These are phyloP conservation scores for Coemansia asiatica DNA, from an alignment of 192 early-diverging fungal species.

Conservation along the genomic window DNA sequence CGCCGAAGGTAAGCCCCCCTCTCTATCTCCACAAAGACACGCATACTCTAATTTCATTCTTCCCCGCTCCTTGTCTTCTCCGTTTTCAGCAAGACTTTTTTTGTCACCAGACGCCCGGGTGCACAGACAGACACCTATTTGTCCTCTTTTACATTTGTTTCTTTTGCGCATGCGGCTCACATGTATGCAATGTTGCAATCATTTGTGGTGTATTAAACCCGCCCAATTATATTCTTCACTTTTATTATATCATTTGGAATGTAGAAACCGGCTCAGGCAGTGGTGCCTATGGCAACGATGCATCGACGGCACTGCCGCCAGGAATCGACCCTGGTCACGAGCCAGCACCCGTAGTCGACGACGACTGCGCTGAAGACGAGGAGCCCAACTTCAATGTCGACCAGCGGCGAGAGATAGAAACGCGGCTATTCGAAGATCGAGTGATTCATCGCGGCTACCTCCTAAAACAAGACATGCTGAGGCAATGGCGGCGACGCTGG, in stretches of 20 bases:
- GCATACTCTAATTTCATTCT: too few species aligned
- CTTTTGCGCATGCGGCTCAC: too few species aligned
- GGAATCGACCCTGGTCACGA: conserved; percentile 37
- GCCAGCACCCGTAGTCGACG: conserved; percentile 24
- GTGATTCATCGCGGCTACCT: conserved; percentile 48
- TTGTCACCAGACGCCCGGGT: too few species aligned
- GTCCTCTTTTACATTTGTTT: too few species aligned
- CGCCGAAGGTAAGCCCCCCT: conserved; percentile 16
- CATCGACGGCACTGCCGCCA: conserved; percentile 24
- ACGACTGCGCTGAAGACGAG: conserved; percentile 38
- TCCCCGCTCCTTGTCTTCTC: too few species aligned
- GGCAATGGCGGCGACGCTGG: conserved; percentile 58
- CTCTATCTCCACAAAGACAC: too few species aligned
- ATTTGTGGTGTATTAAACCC: too few species aligned
- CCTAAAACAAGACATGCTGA: conserved; percentile 52
- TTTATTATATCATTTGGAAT: not conserved
- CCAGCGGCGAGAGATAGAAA: conserved; percentile 49
- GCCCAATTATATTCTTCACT: too few species aligned
- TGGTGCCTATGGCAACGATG: not conserved
- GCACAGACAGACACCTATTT: too few species aligned
- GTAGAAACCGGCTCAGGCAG: conserved; percentile 1
- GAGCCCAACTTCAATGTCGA: conserved; percentile 52
- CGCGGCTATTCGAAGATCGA: conserved; percentile 37
- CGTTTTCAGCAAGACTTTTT: too few species aligned
- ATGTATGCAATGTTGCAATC: too few species aligned